Evolutionary conservation across 805 yeast species (phyloP).

Genomic region (Candida xiaguanensis): DNA sequence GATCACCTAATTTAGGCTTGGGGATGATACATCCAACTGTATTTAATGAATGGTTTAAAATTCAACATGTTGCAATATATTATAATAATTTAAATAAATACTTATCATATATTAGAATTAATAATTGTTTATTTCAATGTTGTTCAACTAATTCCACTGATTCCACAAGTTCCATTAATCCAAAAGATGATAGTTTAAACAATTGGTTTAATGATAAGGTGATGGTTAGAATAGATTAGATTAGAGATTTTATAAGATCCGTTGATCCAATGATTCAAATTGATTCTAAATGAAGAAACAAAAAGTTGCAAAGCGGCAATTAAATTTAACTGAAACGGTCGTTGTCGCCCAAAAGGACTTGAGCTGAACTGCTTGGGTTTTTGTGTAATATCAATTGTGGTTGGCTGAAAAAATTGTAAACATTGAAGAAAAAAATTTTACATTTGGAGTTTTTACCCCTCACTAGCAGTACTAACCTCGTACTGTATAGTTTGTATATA

Average conservation of each 20-base stretch:
- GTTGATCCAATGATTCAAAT: too few relatives aligned
- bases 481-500: too few relatives aligned
- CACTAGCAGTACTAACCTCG: too few relatives aligned
- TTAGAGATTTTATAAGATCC: background rate
- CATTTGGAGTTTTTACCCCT: too few relatives aligned
- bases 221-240: slow-evolving; percentile 7
- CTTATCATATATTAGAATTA: slow-evolving; percentile 44
- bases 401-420: slow-evolving; percentile 1
- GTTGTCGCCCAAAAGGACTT: background rate
- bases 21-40: slow-evolving; percentile 52
- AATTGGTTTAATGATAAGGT: slow-evolving; percentile 43
- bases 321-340: background rate
- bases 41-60: slow-evolving; percentile 54
- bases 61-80: slow-evolving; percentile 49
- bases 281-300: too few relatives aligned
- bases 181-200: slow-evolving; percentile 43
- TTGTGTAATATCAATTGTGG: slow-evolving; percentile 1
- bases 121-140: slow-evolving; percentile 47
- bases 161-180: slow-evolving; percentile 24
- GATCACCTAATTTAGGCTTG: slow-evolving; percentile 51
- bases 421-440: background rate
- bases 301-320: background rate
- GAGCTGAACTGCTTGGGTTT: background rate
- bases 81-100: slow-evolving; percentile 25
- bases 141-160: too few relatives aligned